Percentiles rank a stretch among this genome's conserved stretches.
Conservation (phyloP, 2,329 filamentous ascomycete species). For the Colletotrichum tropicale region DNA sequence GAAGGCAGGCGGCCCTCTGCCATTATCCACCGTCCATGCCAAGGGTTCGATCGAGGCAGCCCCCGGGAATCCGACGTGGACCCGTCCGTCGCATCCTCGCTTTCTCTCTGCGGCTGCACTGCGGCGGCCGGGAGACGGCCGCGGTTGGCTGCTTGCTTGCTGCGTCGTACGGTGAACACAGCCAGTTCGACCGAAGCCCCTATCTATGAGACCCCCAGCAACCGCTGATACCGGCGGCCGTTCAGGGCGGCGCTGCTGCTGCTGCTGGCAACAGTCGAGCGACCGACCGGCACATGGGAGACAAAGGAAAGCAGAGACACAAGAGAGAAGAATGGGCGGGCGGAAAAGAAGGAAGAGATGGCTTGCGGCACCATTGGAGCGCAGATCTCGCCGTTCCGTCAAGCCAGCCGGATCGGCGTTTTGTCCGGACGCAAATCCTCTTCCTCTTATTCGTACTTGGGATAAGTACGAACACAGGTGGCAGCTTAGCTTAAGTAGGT, state of each 20-base stretch:
- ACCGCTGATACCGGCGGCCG: neutral
- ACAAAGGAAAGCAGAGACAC: neutral
- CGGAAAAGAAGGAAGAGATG: neutral
- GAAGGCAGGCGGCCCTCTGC: neutral
- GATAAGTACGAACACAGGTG: neutral
- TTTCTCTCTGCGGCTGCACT: neutral
- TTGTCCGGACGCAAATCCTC: neutral
- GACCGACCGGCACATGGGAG: neutral
- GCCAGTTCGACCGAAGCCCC: neutral
- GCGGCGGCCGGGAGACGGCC: neutral
- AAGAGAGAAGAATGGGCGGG: neutral
- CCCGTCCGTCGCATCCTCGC: neutral
- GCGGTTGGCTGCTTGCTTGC: neutral
- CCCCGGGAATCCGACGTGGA: neutral
- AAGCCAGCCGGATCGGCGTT: neutral
- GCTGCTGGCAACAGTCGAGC: neutral
- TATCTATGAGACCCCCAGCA: neutral
- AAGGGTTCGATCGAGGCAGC: neutral
- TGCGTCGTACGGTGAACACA: neutral
- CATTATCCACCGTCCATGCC: neutral
- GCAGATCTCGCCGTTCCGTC: neutral
- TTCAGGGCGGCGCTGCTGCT: neutral
- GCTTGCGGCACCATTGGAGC: neutral
- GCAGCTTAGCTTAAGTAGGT: neutral
- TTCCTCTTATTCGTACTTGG: neutral